Conservation (phyloP, 2,329 filamentous ascomycete species). For the Pseudogymnoascus sp. region DNA sequence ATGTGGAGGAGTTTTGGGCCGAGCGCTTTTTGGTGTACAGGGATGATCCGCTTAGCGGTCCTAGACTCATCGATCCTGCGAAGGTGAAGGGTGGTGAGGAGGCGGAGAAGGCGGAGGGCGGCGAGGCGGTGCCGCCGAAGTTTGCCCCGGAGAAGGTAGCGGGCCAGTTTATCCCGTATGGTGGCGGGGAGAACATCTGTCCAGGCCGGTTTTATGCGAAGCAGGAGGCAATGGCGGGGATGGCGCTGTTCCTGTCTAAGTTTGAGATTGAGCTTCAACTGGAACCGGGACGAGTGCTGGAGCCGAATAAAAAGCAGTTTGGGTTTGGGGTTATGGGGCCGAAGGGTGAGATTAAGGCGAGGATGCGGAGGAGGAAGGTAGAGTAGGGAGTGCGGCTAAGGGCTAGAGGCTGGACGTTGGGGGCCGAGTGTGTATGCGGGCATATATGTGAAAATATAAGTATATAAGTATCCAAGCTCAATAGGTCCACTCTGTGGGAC, state of each 20-base stretch:
- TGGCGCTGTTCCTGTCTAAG: constrained; percentile 26
- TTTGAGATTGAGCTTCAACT: constrained; percentile 27
- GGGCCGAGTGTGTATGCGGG: neutral
- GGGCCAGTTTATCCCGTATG: constrained; percentile 30
- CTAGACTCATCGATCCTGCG: constrained; percentile 15
- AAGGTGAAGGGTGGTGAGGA: constrained; percentile 4
- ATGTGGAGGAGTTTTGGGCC: constrained; percentile 28
- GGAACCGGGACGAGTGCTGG: neutral
- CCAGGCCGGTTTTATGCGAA: constrained; percentile 32
- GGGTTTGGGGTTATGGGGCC: constrained; percentile 19
- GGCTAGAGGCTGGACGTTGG: neutral
- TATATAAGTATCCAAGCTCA: neutral
- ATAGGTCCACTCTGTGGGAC: neutral
- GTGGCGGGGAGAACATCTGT: constrained; percentile 29
- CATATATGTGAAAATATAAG: too few relatives aligned
- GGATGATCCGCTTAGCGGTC: constrained; percentile 23
- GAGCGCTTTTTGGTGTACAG: constrained; percentile 30
- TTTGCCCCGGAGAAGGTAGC: constrained; percentile 24
- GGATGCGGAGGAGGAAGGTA: constrained; percentile 15
- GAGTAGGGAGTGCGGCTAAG: neutral
- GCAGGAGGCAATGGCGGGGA: constrained; percentile 25
- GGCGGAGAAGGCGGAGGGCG: neutral
- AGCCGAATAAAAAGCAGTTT: constrained; percentile 17
- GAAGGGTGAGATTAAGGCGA: constrained; percentile 13
- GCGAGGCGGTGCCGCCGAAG: constrained; percentile 12